Conservation (phyloP, 2,329 filamentous ascomycete species). For the Nannizzia gypsea region DNA sequence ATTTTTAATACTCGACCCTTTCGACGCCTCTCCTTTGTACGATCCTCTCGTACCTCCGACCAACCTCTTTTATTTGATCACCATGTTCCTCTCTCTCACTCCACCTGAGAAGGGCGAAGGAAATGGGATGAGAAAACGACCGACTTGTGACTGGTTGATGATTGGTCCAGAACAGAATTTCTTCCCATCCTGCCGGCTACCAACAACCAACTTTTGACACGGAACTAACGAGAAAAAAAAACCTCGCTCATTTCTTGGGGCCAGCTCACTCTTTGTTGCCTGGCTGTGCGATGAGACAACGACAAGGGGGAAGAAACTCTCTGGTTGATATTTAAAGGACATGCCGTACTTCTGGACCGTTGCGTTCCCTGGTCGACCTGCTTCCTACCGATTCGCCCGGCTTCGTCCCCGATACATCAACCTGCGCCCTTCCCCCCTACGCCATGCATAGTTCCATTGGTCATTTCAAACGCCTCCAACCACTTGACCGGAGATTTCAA, state of each 20-base stretch:
- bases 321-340: not conserved
- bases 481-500: not conserved
- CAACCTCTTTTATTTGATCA: not conserved
- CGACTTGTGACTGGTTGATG: not conserved
- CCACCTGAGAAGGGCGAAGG: not conserved
- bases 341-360: not conserved
- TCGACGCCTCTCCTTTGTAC: constrained; percentile 8
- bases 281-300: not conserved
- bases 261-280: not conserved
- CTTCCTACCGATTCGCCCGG: not conserved
- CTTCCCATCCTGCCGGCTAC: not conserved
- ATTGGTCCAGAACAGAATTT: not conserved
- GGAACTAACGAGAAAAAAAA: not conserved
- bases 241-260: not conserved
- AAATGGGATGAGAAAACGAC: not conserved
- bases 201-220: constrained; percentile 1
- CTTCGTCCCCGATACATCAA: not conserved
- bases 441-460: not conserved
- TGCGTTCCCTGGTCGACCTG: not conserved
- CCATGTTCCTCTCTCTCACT: not conserved
- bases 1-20: constrained; percentile 17
- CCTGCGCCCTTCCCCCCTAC: not conserved
- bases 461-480: not conserved
- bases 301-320: not conserved
- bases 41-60: not conserved